Evolutionary conservation across 2,329 filamentous ascomycete species (phyloP).

Genomic region (Elsinoe batatas): DNA sequence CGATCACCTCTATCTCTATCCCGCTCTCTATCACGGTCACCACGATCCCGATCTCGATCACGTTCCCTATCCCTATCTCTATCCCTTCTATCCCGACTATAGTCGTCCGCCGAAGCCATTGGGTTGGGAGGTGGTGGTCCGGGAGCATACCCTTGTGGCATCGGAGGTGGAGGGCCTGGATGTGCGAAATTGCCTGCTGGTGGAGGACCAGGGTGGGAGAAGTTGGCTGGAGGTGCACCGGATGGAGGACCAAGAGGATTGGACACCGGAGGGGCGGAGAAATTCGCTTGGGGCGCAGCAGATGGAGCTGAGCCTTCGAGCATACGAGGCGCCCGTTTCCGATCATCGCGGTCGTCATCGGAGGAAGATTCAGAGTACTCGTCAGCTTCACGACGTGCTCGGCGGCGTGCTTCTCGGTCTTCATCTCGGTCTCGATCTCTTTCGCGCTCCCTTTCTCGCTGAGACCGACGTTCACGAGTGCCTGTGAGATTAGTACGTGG

Average conservation of each 20-base stretch:
- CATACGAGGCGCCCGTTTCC: slow-evolving; percentile 23
- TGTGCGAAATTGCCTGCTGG: background rate
- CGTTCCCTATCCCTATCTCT: slow-evolving; percentile 8
- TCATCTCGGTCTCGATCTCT: slow-evolving; percentile 22
- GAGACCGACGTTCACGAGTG: slow-evolving; percentile 17
- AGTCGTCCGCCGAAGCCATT: slow-evolving; percentile 4
- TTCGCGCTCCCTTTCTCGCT: slow-evolving; percentile 19
- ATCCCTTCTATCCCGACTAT: slow-evolving; percentile 9
- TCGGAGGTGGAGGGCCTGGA: background rate
- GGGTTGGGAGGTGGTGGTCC: background rate
- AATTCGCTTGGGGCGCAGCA: background rate
- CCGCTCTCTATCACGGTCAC: background rate
- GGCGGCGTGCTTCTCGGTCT: slow-evolving; percentile 4
- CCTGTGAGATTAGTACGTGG: slow-evolving; percentile 19
- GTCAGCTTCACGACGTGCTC: slow-evolving; percentile 21
- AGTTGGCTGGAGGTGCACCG: background rate
- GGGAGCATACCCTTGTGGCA: background rate
- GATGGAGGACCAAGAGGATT: background rate
- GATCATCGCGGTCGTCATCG: slow-evolving; percentile 27
- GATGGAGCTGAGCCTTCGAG: slow-evolving; percentile 22
- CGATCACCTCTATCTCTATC: slow-evolving; percentile 1
- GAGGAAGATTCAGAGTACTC: slow-evolving; percentile 24
- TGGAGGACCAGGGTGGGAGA: background rate
- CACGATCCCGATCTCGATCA: slow-evolving; percentile 11
- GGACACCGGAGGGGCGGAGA: background rate